Percentiles rank a stretch among this genome's conserved stretches.
phyloP scores from a whole-genome alignment of 345 rosid species.

The Gossypium sturtianum region DNA sequence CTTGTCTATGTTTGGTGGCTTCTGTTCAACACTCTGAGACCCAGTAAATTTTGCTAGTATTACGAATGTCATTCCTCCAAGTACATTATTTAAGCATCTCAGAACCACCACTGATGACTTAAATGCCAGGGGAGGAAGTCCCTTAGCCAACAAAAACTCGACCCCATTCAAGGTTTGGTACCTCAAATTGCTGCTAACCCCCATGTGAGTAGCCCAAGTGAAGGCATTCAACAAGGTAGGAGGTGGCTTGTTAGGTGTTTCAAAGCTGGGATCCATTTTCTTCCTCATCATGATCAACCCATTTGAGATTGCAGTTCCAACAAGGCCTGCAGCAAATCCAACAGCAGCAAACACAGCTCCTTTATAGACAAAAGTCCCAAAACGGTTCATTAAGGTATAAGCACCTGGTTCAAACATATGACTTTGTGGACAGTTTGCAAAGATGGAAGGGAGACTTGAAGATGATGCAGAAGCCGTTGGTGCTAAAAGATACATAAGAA shows the following conservation, averaged over 20 bases:
- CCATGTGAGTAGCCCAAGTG: slow-evolving; percentile 96
- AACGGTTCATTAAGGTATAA: slow-evolving; percentile 41
- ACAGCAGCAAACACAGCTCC: slow-evolving; percentile 82
- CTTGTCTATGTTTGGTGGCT: slow-evolving; percentile 3
- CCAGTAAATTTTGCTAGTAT: slow-evolving; percentile 88
- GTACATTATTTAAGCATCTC: slow-evolving; percentile 70
- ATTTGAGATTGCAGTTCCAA: slow-evolving; percentile 75
- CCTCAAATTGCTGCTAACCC: slow-evolving; percentile 78
- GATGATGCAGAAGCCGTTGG: slow-evolving; percentile 50
- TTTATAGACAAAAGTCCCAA: slow-evolving; percentile 80
- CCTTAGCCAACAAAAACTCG: slow-evolving; percentile 65
- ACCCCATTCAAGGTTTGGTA: slow-evolving; percentile 85
- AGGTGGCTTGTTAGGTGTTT: slow-evolving; percentile 86
- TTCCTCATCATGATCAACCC: slow-evolving; percentile 81
- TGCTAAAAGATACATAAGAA: slow-evolving; percentile 88
- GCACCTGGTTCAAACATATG: slow-evolving; percentile 90
- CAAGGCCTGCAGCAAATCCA: slow-evolving; percentile 90
- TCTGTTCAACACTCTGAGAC: slow-evolving; percentile 54
- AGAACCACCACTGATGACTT: slow-evolving; percentile 78
- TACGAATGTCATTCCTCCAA: slow-evolving; percentile 93
- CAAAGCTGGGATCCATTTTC: slow-evolving; percentile 89
- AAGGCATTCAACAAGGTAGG: slow-evolving; percentile 77
- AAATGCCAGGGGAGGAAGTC: slow-evolving; percentile 53
- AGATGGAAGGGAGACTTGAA: slow-evolving; percentile 55
- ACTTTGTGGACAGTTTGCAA: slow-evolving; percentile 66